These are phyloP conservation scores for Prosopis cineraria DNA, from an alignment of 306 rosid species.

Conservation along the genomic window DNA sequence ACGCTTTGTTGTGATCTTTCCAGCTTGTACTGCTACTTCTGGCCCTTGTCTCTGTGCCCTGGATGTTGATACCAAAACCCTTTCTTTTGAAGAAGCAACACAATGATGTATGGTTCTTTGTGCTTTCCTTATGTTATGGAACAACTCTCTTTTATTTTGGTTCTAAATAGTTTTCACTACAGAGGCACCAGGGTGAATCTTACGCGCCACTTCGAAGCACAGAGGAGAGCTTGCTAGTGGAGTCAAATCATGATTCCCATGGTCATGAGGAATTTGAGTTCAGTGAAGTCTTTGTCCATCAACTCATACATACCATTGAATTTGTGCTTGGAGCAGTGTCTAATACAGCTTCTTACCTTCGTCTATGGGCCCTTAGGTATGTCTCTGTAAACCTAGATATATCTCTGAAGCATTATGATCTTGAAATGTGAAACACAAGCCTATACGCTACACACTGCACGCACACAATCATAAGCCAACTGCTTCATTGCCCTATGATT, in stretches of 20 bases:
- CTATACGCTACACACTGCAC: neutral
- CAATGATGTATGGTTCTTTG: conserved; percentile 59
- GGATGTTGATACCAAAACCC: conserved; percentile 99
- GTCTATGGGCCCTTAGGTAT: conserved; percentile 95
- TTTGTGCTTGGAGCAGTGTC: conserved; percentile 22
- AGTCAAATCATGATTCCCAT: conserved; percentile 32
- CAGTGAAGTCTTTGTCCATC: conserved; percentile 23
- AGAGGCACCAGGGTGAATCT: conserved; percentile 81
- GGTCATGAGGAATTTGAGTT: conserved; percentile 23
- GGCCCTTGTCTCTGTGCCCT: conserved; percentile 89
- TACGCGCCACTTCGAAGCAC: conserved; percentile 65
- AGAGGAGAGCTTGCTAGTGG: conserved; percentile 81
- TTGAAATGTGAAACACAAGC: neutral
- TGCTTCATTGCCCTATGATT: neutral
- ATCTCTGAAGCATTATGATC: neutral
- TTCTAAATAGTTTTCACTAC: conserved; percentile 48
- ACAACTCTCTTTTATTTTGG: conserved; percentile 5
- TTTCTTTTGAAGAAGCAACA: conserved; percentile 92
- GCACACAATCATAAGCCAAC: neutral
- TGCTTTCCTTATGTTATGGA: neutral
- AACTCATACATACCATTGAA: conserved; percentile 25
- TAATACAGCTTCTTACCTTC: conserved; percentile 27
- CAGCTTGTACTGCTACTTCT: conserved; percentile 77
- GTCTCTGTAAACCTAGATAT: conserved; percentile 18
- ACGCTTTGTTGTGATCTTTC: conserved; percentile 31